Evolutionary conservation across 2,329 filamentous ascomycete genomes (phyloP).

Genomic region (Hymenoscyphus scutula): DNA sequence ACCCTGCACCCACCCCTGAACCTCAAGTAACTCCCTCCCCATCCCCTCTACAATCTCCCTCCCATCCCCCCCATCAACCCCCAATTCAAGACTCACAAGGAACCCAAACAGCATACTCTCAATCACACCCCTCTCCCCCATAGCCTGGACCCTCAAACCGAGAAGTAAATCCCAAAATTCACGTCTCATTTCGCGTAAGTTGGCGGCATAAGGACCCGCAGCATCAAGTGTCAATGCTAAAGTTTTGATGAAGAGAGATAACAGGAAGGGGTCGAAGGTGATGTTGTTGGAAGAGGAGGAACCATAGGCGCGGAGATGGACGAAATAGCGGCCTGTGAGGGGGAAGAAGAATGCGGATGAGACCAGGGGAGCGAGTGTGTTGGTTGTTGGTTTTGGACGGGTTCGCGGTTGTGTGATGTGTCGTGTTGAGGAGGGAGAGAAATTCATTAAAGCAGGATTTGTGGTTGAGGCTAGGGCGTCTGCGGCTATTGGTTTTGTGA

Average conservation of each 20-base stretch:
- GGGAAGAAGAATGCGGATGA: conserved; percentile 81
- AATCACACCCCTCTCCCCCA: conserved; percentile 64
- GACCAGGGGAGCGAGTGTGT: conserved; percentile 75
- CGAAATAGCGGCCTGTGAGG: conserved; percentile 75
- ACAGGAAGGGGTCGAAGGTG: conserved; percentile 70
- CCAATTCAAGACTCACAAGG: conserved; percentile 78
- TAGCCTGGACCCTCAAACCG: conserved; percentile 58
- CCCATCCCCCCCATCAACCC: conserved; percentile 74
- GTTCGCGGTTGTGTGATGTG: conserved; percentile 84
- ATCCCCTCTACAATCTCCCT: conserved; percentile 70
- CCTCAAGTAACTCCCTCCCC: conserved; percentile 77
- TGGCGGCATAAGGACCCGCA: conserved; percentile 73
- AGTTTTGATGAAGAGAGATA: conserved; percentile 81
- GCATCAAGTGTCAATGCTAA: conserved; percentile 80
- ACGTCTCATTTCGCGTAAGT: conserved; percentile 74
- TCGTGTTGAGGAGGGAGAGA: conserved; percentile 6
- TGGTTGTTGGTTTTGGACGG: conserved; percentile 60
- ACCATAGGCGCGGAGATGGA: conserved; percentile 54
- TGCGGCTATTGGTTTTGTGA: conserved; percentile 80
- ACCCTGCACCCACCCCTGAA: conserved; percentile 77
- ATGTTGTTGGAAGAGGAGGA: conserved; percentile 50
- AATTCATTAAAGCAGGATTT: conserved; percentile 52
- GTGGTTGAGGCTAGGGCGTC: conserved; percentile 75
- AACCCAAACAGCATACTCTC: conserved; percentile 76
- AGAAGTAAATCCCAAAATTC: conserved; percentile 86